Evolutionary conservation across 2,329 filamentous ascomycete species (phyloP), one percentile per base, ranked within the genome.

Genomic region (Cladosporium phlei): DNA sequence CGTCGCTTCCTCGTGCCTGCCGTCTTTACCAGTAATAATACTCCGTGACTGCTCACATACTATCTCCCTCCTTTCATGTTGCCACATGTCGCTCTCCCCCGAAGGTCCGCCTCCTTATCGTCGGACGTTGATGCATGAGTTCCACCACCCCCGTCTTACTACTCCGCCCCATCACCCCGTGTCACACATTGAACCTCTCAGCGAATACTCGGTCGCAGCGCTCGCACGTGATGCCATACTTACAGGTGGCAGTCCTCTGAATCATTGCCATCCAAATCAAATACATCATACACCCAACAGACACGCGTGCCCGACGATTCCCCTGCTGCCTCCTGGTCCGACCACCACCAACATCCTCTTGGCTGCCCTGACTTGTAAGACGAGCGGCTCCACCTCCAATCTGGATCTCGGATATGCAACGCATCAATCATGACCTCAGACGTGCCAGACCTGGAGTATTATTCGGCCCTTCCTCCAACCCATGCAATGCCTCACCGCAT

Each of bases 141-240:
- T n/a, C n/a, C n/a, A n/a, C n/a, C n/a, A n/a, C n/a, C n/a, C n/a
- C n/a, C n/a, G n/a, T n/a, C n/a, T n/a, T n/a, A n/a, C n/a, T n/a
- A n/a, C n/a, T n/a, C n/a, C n/a, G 25, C n/a, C 37, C 37, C 17
- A 17, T 19, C 21, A 17, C 34, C 39, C 39, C 34, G 33, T 29
- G 39, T 24, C 30, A 11, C 32, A 33, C 40, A 6, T 8, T 16
- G 7, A 5, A 24, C 9, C 5, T 20, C 29, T 17, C 29, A 27
- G 30, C 40, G 21, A 44, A 44, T 44, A 14, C 29, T 30, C 29
- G 12, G 25, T 22, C 40, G 25, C 19, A 29, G 21, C 17, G 21
- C 22, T 17, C 29, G 30, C 40, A 44, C 40, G 40, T 44, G 42
- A 45, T 14, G 17, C 22, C 40, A 16, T 20, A 14, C 37, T 28